Percentiles rank a stretch among this genome's conserved stretches.
Conservation (phyloP, 805 yeast genomes). For the Myxozyma mucilagina region DNA sequence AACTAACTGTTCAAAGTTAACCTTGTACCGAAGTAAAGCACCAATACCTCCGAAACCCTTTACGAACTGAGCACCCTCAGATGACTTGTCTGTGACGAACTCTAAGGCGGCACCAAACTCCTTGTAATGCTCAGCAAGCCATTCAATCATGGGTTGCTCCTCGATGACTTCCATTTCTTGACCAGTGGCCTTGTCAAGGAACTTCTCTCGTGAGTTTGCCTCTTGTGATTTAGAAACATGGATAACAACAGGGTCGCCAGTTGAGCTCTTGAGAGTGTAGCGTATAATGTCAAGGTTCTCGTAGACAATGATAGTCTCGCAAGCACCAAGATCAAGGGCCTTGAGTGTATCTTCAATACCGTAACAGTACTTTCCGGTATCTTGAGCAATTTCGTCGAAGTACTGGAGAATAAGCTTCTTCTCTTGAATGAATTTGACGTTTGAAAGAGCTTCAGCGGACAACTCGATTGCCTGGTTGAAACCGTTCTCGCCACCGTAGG, state of each 20-base stretch:
- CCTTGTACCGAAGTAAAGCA: conserved; percentile 91
- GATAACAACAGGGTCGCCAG: conserved; percentile 72
- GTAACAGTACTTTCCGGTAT: conserved; percentile 95
- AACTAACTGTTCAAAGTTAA: conserved; percentile 91
- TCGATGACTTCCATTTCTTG: conserved; percentile 85
- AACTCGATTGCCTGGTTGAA: conserved; percentile 98
- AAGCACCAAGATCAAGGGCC: conserved; percentile 94
- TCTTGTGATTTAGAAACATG: conserved; percentile 62
- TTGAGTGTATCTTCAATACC: conserved; percentile 96
- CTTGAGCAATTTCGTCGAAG: conserved; percentile 97
- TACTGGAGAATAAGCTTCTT: conserved; percentile 89
- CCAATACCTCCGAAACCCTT: conserved; percentile 99
- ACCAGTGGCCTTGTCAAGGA: conserved; percentile 82
- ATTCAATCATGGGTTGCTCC: conserved; percentile 86
- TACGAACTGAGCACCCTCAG: conserved; percentile 98
- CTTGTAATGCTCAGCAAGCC: conserved; percentile 97
- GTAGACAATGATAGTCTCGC: conserved; percentile 87
- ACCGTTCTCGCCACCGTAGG: conserved; percentile 99
- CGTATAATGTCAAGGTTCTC: conserved; percentile 87
- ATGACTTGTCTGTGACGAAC: conserved; percentile 92
- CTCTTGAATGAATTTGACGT: conserved; percentile 97
- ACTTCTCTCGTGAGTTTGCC: conserved; percentile 47
- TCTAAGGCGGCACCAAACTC: conserved; percentile 93
- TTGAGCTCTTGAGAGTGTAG: conserved; percentile 79
- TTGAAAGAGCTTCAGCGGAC: conserved; percentile 94